Conservation (phyloP, 371 early-diverging fungal species). For the Catenaria anguillulae region DNA sequence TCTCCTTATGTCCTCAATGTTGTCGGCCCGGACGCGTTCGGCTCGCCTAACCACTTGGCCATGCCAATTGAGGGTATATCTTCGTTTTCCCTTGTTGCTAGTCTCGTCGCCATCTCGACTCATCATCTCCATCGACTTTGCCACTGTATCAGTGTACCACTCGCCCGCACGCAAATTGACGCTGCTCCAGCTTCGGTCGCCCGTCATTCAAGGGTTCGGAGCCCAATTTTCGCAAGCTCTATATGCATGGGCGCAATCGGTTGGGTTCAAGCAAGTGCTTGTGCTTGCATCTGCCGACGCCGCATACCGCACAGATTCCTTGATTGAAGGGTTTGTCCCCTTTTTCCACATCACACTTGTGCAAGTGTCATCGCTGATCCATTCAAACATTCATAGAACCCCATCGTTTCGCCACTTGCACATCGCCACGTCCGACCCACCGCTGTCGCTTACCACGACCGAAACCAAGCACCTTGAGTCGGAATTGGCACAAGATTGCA, state of each 20-base stretch:
- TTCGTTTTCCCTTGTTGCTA: background rate
- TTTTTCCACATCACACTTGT: background rate
- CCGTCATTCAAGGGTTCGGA: background rate
- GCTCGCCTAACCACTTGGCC: background rate
- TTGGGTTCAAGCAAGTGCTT: background rate
- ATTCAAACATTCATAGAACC: background rate
- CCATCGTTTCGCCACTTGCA: background rate
- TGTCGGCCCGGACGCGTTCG: background rate
- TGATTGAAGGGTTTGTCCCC: background rate
- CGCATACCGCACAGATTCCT: background rate
- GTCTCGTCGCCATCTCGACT: too few species aligned
- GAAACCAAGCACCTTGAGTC: background rate
- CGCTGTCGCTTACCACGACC: background rate
- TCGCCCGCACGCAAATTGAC: background rate
- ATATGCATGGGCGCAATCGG: background rate
- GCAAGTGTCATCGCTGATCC: background rate
- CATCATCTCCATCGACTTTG: too few species aligned
- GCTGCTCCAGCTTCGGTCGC: background rate
- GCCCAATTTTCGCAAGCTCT: background rate
- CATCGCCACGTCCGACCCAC: background rate
- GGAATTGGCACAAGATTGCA: background rate
- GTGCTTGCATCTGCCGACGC: background rate
- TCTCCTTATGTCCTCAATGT: background rate
- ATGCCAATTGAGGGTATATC: background rate
- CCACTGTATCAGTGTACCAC: background rate